A percentile compares a stretch with the other conserved stretches of the same genome.
These are phyloP conservation scores for Penicillium cinerascens DNA, from an alignment of 495 filamentous ascomycete genomes.

Conservation along the genomic window DNA sequence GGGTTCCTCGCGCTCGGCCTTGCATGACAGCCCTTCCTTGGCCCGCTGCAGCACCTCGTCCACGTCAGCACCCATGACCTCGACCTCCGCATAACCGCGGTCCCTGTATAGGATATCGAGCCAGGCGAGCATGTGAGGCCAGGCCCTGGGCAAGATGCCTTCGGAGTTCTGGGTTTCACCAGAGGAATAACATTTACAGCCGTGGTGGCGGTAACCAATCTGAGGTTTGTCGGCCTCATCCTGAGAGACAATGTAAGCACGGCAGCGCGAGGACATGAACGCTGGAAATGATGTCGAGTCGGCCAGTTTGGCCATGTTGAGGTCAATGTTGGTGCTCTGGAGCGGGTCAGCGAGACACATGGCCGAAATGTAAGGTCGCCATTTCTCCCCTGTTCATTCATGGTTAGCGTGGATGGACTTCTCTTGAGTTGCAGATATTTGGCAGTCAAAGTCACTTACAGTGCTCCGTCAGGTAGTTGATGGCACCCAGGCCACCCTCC, in stretches of 20 bases:
- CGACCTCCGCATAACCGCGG: conserved; percentile 26
- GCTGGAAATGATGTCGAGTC: conserved; percentile 26
- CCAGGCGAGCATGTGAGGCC: conserved; percentile 41
- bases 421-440: background rate
- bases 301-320: conserved; percentile 8
- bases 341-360: conserved; percentile 37
- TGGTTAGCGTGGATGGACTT: background rate
- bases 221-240: conserved; percentile 47
- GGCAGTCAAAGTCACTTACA: conserved; percentile 38
- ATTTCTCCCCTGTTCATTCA: conserved; percentile 27
- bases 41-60: conserved; percentile 1
- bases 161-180: conserved; percentile 40
- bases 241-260: conserved; percentile 56
- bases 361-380: conserved; percentile 31
- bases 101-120: conserved; percentile 33
- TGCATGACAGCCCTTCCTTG: background rate
- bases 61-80: conserved; percentile 13
- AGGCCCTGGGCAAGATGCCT: conserved; percentile 39
- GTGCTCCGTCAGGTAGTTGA: conserved; percentile 53
- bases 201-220: conserved; percentile 33
- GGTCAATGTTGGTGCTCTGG: conserved; percentile 14
- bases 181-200: conserved; percentile 48
- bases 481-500: conserved; percentile 50
- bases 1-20: background rate
- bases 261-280: conserved; percentile 50